These are phyloP conservation scores for Fusarium marasasianum DNA, from an alignment of 2,329 filamentous ascomycete genomes.

Conservation along the genomic window DNA sequence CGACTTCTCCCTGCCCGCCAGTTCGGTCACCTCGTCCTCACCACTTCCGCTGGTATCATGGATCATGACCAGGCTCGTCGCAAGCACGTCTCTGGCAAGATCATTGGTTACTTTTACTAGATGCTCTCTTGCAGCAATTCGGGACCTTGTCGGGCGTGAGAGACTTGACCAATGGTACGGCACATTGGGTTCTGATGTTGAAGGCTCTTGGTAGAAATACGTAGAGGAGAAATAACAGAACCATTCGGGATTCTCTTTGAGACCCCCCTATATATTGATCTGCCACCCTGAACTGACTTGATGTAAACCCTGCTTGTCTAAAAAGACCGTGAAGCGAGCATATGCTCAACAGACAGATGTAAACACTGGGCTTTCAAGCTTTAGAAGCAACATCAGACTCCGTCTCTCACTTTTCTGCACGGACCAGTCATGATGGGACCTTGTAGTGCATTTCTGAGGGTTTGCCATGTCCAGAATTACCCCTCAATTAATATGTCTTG, in stretches of 20 bases:
- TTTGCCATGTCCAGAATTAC: not conserved
- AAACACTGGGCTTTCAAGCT: not conserved
- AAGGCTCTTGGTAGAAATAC: not conserved
- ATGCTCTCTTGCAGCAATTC: not conserved
- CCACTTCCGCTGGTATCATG: not conserved
- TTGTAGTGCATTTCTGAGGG: not conserved
- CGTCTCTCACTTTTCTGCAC: not conserved
- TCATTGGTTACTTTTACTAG: not conserved
- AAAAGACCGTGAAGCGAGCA: not conserved
- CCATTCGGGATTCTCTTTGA: not conserved
- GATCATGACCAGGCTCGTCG: not conserved
- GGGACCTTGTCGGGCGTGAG: not conserved
- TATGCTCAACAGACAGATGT: not conserved
- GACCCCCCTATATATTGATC: not conserved
- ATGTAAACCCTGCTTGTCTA: too few relatives aligned
- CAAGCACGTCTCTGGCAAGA: not conserved
- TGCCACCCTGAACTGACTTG: not conserved
- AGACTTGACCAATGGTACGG: not conserved
- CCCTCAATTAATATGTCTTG: not conserved
- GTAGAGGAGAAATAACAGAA: not conserved
- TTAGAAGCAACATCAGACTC: not conserved
- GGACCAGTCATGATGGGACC: not conserved
- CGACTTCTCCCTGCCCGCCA: not conserved
- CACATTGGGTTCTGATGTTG: not conserved
- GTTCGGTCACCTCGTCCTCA: not conserved